phyloP scores from a whole-genome alignment of 164 flowering plant genomes.

The Annona squamosa region DNA sequence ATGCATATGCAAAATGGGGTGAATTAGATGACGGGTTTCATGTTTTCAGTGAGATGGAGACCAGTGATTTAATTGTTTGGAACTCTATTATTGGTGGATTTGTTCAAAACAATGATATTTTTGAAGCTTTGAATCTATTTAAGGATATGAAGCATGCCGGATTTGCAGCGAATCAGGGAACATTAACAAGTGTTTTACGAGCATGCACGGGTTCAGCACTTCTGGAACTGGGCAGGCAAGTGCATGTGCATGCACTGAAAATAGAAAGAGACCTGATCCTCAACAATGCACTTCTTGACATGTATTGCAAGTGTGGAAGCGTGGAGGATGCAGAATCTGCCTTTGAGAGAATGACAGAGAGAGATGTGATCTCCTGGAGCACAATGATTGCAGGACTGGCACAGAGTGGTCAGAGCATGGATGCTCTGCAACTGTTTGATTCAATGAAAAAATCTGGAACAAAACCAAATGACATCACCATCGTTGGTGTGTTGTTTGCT shows the following conservation, averaged over 20 bases:
- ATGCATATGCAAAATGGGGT: slow-evolving; percentile 67
- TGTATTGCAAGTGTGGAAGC: slow-evolving; percentile 93
- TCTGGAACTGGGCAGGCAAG: slow-evolving; percentile 76
- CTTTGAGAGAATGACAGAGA: slow-evolving; percentile 47
- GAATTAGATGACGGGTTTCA: slow-evolving; percentile 32
- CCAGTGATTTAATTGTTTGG: slow-evolving; percentile 74
- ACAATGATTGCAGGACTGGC: slow-evolving; percentile 87
- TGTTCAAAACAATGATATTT: slow-evolving; percentile 67
- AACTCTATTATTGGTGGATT: slow-evolving; percentile 72
- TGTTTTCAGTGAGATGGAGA: slow-evolving; percentile 69
- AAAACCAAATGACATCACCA: slow-evolving; percentile 59
- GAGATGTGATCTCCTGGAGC: slow-evolving; percentile 87
- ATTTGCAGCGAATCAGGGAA: slow-evolving; percentile 49
- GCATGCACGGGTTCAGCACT: slow-evolving; percentile 68
- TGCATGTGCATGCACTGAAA: slow-evolving; percentile 76
- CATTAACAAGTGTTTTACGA: slow-evolving; percentile 68
- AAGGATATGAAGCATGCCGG: slow-evolving; percentile 70
- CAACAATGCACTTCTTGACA: slow-evolving; percentile 76
- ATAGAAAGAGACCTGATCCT: slow-evolving; percentile 57
- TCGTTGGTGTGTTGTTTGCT: slow-evolving; percentile 78
- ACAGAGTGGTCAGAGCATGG: slow-evolving; percentile 66
- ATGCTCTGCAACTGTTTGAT: slow-evolving; percentile 56
- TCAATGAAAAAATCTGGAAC: slow-evolving; percentile 49
- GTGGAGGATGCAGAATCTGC: slow-evolving; percentile 55
- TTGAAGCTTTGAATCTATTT: slow-evolving; percentile 55